A percentile compares a stretch with the other conserved stretches of the same genome.
Conservation (phyloP, 768 basidiomycete species). For the Calocybe cyanea region DNA sequence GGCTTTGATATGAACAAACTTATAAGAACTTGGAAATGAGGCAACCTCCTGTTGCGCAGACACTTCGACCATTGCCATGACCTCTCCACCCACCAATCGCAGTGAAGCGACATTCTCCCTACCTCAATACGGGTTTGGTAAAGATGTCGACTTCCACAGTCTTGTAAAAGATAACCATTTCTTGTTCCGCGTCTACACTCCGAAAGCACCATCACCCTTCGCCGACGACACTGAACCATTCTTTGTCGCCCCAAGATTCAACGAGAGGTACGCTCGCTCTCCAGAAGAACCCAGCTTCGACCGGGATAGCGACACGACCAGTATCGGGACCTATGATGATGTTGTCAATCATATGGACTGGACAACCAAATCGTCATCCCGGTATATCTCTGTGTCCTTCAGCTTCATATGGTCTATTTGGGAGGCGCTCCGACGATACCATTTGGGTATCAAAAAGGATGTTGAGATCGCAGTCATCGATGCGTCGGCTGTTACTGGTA, state of each 20-base stretch:
- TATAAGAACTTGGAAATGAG: slow-evolving; percentile 15
- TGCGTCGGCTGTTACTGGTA: slow-evolving; percentile 50
- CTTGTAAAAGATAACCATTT: slow-evolving; percentile 66
- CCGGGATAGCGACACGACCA: slow-evolving; percentile 1
- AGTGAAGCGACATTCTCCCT: slow-evolving; percentile 31
- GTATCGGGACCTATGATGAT: slow-evolving; percentile 48
- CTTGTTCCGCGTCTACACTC: slow-evolving; percentile 79
- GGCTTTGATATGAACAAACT: slow-evolving; percentile 17
- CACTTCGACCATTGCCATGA: slow-evolving; percentile 22
- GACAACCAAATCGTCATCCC: slow-evolving; percentile 67
- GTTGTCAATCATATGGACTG: slow-evolving; percentile 72
- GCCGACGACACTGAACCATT: slow-evolving; percentile 55
- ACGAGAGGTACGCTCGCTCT: slow-evolving; percentile 39
- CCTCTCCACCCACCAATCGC: slow-evolving; percentile 15
- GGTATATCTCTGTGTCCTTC: slow-evolving; percentile 73
- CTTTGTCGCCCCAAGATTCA: slow-evolving; percentile 67
- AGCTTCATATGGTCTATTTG: slow-evolving; percentile 81
- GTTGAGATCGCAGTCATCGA: slow-evolving; percentile 80
- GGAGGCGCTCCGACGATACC: slow-evolving; percentile 77
- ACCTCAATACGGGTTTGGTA: slow-evolving; percentile 72
- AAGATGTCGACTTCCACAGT: slow-evolving; percentile 56
- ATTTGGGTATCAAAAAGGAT: slow-evolving; percentile 67
- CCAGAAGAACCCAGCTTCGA: slow-evolving; percentile 25
- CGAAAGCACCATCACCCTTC: slow-evolving; percentile 54
- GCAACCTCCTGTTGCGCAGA: slow-evolving; percentile 2